Conservation (phyloP, 306 rosid genomes). For the Heteromeles arbutifolia region DNA sequence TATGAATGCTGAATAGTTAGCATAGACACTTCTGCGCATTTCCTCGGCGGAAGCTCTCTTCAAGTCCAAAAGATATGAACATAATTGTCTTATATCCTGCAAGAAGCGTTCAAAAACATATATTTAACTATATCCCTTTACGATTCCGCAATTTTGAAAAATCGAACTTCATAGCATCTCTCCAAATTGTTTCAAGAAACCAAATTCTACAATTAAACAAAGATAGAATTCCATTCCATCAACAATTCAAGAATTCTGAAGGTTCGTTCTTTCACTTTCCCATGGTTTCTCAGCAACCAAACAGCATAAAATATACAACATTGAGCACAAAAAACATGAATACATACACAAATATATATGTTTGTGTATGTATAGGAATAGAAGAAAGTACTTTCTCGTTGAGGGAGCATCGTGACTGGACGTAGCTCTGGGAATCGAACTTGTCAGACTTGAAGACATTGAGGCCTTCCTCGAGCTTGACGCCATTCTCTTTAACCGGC, state of each 20-base stretch:
- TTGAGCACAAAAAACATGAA: background rate
- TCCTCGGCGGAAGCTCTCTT: conserved; percentile 95
- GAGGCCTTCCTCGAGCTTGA: conserved; percentile 77
- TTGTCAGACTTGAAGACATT: conserved; percentile 75
- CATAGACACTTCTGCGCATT: conserved; percentile 98
- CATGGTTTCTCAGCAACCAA: background rate
- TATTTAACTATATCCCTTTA: background rate
- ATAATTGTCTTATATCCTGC: conserved; percentile 92
- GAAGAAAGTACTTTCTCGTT: conserved; percentile 64
- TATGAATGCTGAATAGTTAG: conserved; percentile 91
- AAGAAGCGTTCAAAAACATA: background rate
- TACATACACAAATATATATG: background rate
- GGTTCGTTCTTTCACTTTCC: background rate
- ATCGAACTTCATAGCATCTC: background rate
- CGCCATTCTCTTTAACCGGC: conserved; percentile 61
- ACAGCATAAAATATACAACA: background rate
- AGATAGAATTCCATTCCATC: background rate
- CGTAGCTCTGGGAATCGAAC: conserved; percentile 71
- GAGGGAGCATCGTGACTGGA: conserved; percentile 73
- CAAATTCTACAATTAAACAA: background rate
- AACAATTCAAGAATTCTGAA: background rate
- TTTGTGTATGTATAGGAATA: background rate
- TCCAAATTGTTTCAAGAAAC: background rate
- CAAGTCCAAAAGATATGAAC: conserved; percentile 75
- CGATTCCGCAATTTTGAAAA: background rate